These are phyloP conservation scores for Hydrangea macrophylla DNA, from an alignment of 148 eudicot genomes.

Conservation along the genomic window DNA sequence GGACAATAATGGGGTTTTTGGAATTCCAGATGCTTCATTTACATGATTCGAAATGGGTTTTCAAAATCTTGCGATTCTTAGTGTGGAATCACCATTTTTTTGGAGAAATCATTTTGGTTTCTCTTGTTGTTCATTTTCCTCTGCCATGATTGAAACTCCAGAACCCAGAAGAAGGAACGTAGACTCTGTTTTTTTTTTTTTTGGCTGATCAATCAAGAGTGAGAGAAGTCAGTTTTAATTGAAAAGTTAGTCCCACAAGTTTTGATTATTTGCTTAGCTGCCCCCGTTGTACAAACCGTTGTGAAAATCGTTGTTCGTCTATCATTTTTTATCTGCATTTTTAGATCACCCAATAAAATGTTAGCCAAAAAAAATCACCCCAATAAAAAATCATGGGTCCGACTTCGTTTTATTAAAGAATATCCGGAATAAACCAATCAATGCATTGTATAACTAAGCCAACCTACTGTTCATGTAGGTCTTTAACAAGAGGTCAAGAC, in stretches of 20 bases:
- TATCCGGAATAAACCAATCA: too few species aligned
- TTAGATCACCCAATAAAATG: too few species aligned
- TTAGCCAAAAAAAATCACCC: too few species aligned
- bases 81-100: constrained; percentile 17
- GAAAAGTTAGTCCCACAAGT: too few species aligned
- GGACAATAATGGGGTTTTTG: constrained; percentile 19
- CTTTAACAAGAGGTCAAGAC: too few species aligned
- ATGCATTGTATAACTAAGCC: too few species aligned
- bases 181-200: background rate
- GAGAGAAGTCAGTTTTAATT: too few species aligned
- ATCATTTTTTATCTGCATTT: too few species aligned
- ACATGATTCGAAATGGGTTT: constrained; percentile 27
- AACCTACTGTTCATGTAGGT: too few species aligned
- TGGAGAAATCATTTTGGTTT: constrained; percentile 3
- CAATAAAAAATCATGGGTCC: too few species aligned
- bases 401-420: too few species aligned
- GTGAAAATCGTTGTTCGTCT: too few species aligned
- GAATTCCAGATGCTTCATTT: constrained; percentile 17
- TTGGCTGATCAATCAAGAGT: background rate
- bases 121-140: background rate
- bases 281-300: constrained; percentile 25
- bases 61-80: constrained; percentile 30
- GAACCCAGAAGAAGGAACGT: background rate
- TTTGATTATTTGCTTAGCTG: constrained; percentile 25
- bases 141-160: background rate